Conservation (phyloP, 2,329 filamentous ascomycete genomes). For the Volutella citrinella region DNA sequence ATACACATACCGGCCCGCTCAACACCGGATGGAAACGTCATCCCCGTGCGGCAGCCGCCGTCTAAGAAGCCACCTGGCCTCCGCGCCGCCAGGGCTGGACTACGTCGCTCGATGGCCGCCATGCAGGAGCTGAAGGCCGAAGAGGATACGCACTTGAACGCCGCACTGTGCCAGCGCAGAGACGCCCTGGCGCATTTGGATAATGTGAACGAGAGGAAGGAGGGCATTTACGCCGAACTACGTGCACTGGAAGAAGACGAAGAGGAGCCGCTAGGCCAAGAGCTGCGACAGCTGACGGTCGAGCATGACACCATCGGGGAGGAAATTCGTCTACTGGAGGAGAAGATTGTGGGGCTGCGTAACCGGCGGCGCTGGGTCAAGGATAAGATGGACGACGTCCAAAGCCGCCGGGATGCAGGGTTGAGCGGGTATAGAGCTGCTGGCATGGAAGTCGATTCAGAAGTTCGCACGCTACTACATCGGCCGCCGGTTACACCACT, state of each 20-base stretch:
- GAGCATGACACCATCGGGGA: conserved; percentile 53
- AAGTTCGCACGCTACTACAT: conserved; percentile 57
- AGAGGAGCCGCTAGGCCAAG: conserved; percentile 56
- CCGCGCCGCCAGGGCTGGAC: conserved; percentile 59
- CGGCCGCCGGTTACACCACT: conserved; percentile 54
- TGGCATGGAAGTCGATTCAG: conserved; percentile 61
- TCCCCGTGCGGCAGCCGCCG: conserved; percentile 60
- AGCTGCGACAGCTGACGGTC: conserved; percentile 57
- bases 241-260: conserved; percentile 51
- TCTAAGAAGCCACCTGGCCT: conserved; percentile 51
- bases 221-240: conserved; percentile 50
- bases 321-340: conserved; percentile 65
- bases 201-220: conserved; percentile 47
- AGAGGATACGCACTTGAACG: conserved; percentile 59
- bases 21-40: conserved; percentile 44
- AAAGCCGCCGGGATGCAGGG: conserved; percentile 66
- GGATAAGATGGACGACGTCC: conserved; percentile 58
- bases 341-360: conserved; percentile 59
- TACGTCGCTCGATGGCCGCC: conserved; percentile 61
- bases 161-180: conserved; percentile 55
- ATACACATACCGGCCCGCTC: conserved; percentile 40
- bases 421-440: conserved; percentile 69
- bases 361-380: conserved; percentile 57
- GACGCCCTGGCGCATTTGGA: conserved; percentile 57
- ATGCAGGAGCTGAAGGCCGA: conserved; percentile 66